These are phyloP conservation scores for Talaromyces islandicus DNA, from an alignment of 2,329 filamentous ascomycete genomes.

Conservation along the genomic window DNA sequence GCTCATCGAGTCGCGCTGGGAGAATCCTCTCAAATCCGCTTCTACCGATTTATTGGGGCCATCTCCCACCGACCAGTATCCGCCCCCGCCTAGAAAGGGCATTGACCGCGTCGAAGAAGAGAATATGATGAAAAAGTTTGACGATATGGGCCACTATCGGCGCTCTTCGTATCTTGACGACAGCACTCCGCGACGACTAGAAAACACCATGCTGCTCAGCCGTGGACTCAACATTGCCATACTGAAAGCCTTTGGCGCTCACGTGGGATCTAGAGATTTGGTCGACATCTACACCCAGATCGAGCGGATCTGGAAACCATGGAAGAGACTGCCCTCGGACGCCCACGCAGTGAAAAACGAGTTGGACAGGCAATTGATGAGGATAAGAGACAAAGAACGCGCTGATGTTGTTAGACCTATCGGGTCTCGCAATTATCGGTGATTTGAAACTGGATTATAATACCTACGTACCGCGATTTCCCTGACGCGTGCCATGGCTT, in stretches of 20 bases:
- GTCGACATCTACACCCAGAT: constrained; percentile 34
- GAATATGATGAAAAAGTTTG: constrained; percentile 8
- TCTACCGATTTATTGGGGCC: neutral
- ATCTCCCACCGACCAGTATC: neutral
- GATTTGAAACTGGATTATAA: neutral
- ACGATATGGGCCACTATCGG: constrained; percentile 1
- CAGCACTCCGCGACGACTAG: constrained; percentile 24
- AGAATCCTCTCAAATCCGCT: constrained; percentile 8
- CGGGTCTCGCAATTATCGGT: neutral
- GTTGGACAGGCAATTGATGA: constrained; percentile 29
- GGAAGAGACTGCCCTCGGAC: constrained; percentile 29
- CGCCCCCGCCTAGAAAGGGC: too few species aligned
- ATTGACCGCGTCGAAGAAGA: constrained; percentile 4
- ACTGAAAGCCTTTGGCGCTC: constrained; percentile 34
- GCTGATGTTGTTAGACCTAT: neutral
- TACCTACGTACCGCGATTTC: too few species aligned
- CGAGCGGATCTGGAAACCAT: constrained; percentile 35
- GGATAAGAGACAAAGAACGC: neutral
- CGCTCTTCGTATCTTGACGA: constrained; percentile 13
- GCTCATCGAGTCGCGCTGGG: constrained; percentile 1
- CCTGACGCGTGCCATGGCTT: too few species aligned
- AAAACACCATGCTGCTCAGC: constrained; percentile 38
- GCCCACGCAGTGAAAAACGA: constrained; percentile 32
- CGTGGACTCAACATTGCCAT: constrained; percentile 34
- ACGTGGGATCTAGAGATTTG: constrained; percentile 29